Conservation (phyloP, 2,329 filamentous ascomycete species). For the Fonsecaea nubica region DNA sequence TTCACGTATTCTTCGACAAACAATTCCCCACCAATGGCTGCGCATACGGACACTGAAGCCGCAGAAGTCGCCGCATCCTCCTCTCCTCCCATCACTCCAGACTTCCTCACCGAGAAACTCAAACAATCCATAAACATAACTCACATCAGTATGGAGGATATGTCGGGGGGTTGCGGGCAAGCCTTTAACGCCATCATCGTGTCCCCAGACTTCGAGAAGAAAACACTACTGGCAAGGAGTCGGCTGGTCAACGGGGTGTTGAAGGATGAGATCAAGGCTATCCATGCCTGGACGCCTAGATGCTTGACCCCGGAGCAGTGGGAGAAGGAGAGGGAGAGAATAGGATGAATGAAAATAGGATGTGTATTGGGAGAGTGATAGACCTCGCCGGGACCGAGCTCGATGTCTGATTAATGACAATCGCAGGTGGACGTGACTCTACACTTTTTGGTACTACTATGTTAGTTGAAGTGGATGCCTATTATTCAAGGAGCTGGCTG, state of each 20-base stretch:
- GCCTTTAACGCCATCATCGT: constrained; percentile 74
- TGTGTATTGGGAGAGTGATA: background rate
- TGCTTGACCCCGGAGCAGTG: constrained; percentile 92
- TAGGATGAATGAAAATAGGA: constrained; percentile 16
- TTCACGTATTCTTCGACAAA: constrained; percentile 6
- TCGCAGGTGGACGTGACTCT: background rate
- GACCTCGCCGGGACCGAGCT: background rate
- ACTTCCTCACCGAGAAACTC: constrained; percentile 72
- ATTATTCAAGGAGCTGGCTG: background rate
- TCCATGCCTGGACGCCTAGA: constrained; percentile 94
- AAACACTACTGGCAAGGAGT: constrained; percentile 81
- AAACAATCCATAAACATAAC: constrained; percentile 72
- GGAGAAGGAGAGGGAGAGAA: constrained; percentile 67
- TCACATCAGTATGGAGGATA: constrained; percentile 87
- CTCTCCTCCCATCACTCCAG: constrained; percentile 69
- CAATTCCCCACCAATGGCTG: constrained; percentile 43
- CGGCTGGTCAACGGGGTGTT: constrained; percentile 82
- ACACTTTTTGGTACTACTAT: background rate
- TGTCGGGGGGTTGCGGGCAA: constrained; percentile 80
- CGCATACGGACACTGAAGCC: constrained; percentile 39
- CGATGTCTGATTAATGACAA: background rate
- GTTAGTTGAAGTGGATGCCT: background rate
- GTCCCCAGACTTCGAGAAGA: constrained; percentile 71
- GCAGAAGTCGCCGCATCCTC: constrained; percentile 55
- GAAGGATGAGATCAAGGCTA: constrained; percentile 85